Evolutionary conservation across 2,329 filamentous ascomycete species (phyloP), one percentile per base, ranked within the genome.

Genomic region (Aspergillus fischeri): DNA sequence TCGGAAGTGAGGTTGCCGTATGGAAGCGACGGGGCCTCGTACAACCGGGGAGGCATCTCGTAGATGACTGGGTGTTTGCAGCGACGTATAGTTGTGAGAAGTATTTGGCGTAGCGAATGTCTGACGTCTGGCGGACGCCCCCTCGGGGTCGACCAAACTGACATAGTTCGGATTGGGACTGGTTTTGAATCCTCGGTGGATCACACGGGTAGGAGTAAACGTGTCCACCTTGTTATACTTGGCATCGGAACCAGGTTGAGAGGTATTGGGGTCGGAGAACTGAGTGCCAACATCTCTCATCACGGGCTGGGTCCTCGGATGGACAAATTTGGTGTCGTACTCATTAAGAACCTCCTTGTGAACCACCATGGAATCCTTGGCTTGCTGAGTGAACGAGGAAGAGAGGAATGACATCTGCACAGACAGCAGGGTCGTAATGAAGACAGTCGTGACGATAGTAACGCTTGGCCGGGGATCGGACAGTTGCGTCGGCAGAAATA

Each of bases 271-370:
- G 60, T 75, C 71, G 0, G 84, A 85, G 57, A 88, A 87, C 72
- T 97, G 93, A 0, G 89, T 94, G 5, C 86, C 89, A 1, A 93
- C 91, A 67, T 89, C 84, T 63, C 87, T 80, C 63, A 95, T 90
- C 4, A 89, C 80, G 7, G 89, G 90, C 65, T 95, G 90, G n/a
- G 96, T 84, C 10, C 87, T 83, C 2, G 94, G 94, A 68, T 95
- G 91, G 1, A 99, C 94, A 69, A 89, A 97, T 77, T 99, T 99
- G 65, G 86, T 90, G 70, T 97, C 91, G 70, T 99, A 99, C 75
- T 99, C 94, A 71, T 92, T 88, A 75, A 97, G 82, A 4, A 97
- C 93, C 74, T 97, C 90, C 65, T 89, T 91, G 65, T 96, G 91
- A 57, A 99, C 89, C 49, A 97, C 82, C 2, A 86, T 82, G 1